Evolutionary conservation across 306 rosid species (phyloP).

Genomic region (Hippophae tibetana): DNA sequence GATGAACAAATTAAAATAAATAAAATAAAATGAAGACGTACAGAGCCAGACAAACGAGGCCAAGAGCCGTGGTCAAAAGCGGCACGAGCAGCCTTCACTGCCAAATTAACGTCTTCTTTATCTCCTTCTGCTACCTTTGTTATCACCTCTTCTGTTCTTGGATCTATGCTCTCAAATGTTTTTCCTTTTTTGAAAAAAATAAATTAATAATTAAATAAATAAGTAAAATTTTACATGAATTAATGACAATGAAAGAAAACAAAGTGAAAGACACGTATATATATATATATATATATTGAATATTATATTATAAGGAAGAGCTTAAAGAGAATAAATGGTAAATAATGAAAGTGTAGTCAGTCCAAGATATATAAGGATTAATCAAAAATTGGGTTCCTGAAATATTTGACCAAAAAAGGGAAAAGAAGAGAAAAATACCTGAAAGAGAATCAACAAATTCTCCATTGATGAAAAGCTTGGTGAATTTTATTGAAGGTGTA

Average conservation of each 20-base stretch:
- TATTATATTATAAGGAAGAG: no score
- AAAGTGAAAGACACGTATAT: no score
- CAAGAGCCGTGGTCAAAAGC: constrained; percentile 88
- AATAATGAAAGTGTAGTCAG: no score
- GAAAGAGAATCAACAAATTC: constrained; percentile 63
- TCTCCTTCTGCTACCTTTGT: constrained; percentile 50
- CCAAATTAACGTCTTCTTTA: constrained; percentile 56
- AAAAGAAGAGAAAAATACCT: constrained; percentile 25
- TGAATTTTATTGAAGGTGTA: constrained; percentile 54
- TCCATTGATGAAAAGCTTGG: constrained; percentile 90
- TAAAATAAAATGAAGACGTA: constrained; percentile 23
- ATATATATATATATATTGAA: no score
- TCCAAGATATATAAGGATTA: background rate
- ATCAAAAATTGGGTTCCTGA: background rate
- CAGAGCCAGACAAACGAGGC: constrained; percentile 71
- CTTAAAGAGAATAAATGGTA: no score
- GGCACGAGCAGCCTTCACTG: constrained; percentile 73
- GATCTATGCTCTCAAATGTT: constrained; percentile 77
- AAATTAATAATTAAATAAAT: background rate
- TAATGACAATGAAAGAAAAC: no score
- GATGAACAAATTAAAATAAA: background rate
- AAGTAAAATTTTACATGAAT: background rate
- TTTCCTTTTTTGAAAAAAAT: constrained; percentile 32
- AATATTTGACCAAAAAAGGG: background rate
- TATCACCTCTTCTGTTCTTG: constrained; percentile 53